Conservation (phyloP, 371 early-diverging fungal species). For the Mucor irregularis region DNA sequence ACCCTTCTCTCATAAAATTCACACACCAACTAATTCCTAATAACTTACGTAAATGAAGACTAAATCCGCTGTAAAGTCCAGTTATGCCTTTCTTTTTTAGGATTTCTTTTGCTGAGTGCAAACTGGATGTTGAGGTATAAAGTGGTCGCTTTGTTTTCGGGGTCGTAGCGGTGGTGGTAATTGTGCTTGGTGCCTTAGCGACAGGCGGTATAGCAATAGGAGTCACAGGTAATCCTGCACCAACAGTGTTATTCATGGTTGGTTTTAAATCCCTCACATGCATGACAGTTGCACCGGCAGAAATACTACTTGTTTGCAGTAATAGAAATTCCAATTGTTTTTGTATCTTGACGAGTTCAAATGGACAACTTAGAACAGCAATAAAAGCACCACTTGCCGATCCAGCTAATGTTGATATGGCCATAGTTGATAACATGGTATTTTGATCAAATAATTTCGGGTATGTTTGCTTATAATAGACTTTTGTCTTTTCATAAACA, state of each 20-base stretch:
- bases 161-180: neutral
- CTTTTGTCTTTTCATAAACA: conserved; percentile 66
- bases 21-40: neutral
- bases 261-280: conserved; percentile 17
- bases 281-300: conserved; percentile 45
- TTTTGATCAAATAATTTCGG: conserved; percentile 25
- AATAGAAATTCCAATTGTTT: conserved; percentile 69
- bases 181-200: neutral
- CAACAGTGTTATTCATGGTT: conserved; percentile 24
- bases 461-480: conserved; percentile 23
- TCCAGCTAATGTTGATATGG: conserved; percentile 62
- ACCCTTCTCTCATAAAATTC: neutral
- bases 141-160: neutral
- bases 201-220: conserved; percentile 23
- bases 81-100: conserved; percentile 49
- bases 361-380: conserved; percentile 71
- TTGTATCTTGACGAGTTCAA: conserved; percentile 83
- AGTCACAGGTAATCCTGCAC: conserved; percentile 35
- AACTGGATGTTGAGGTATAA: conserved; percentile 48
- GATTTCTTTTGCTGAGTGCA: conserved; percentile 61
- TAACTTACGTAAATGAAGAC: conserved; percentile 46
- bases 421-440: conserved; percentile 48
- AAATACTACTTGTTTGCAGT: conserved; percentile 57
- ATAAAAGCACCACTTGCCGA: conserved; percentile 66
- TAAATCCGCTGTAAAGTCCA: conserved; percentile 55